Percentiles rank a stretch among this genome's conserved stretches.
Conservation (phyloP, 2,329 filamentous ascomycete species). For the Apiospora hydei region DNA sequence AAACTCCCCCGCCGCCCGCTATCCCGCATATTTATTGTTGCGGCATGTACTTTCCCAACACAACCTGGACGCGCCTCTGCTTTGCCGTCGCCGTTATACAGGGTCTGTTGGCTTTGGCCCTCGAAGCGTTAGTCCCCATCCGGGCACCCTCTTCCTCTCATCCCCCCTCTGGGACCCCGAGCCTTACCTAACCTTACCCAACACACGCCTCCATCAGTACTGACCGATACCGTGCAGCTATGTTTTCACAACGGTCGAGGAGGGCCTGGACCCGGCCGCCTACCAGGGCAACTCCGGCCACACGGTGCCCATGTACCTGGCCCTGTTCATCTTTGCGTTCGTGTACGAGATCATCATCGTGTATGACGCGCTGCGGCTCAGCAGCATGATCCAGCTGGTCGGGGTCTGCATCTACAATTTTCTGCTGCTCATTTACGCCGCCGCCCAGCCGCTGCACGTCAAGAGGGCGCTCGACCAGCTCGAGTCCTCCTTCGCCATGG, state of each 20-base stretch:
- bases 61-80: constrained; percentile 10
- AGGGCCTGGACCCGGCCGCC: neutral
- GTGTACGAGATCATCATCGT: constrained; percentile 8
- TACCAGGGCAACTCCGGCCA: neutral
- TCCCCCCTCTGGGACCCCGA: neutral
- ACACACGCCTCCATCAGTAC: neutral
- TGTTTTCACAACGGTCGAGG: constrained; percentile 17
- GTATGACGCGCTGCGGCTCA: constrained; percentile 7
- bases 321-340: constrained; percentile 19
- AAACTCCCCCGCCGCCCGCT: neutral
- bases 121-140: constrained; percentile 14
- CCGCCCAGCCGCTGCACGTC: neutral
- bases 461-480: neutral
- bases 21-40: neutral
- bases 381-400: constrained; percentile 22
- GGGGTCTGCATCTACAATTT: constrained; percentile 20
- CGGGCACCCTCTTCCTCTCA: neutral
- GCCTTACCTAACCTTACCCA: neutral
- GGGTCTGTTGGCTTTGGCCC: neutral
- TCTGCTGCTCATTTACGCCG: constrained; percentile 1
- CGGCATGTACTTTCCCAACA: constrained; percentile 20
- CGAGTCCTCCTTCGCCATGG: neutral
- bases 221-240: constrained; percentile 13
- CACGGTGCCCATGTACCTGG: constrained; percentile 20
- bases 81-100: neutral